These are phyloP conservation scores for Arthrocladium fulminans DNA, from an alignment of 2,329 filamentous ascomycete species.

Conservation along the genomic window DNA sequence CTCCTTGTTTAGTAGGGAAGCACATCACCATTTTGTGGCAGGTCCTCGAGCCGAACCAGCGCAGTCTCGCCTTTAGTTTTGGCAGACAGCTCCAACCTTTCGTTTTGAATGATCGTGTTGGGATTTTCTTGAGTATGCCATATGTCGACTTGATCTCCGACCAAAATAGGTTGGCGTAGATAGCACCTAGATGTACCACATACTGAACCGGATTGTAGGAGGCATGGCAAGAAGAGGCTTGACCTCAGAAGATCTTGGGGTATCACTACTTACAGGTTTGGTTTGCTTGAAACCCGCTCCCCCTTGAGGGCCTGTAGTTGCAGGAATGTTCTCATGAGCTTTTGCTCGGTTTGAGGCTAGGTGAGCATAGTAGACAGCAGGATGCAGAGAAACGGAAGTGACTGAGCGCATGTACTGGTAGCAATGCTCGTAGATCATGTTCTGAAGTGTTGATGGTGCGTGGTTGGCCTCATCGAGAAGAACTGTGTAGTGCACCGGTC, in stretches of 20 bases:
- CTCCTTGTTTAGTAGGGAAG: background rate
- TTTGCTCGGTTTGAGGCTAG: conserved; percentile 73
- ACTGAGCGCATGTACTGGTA: conserved; percentile 91
- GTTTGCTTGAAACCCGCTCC: conserved; percentile 30
- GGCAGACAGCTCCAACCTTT: conserved; percentile 24
- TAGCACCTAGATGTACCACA: conserved; percentile 33
- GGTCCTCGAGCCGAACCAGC: conserved; percentile 13
- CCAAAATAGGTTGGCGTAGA: background rate
- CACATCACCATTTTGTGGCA: background rate
- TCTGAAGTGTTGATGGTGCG: conserved; percentile 61
- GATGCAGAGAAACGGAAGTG: conserved; percentile 77
- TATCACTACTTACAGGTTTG: conserved; percentile 23
- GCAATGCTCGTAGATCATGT: conserved; percentile 87
- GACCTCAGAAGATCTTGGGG: conserved; percentile 25
- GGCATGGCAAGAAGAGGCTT: conserved; percentile 30
- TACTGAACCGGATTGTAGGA: conserved; percentile 23
- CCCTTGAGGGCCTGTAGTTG: conserved; percentile 33
- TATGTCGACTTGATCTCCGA: background rate
- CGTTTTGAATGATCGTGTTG: conserved; percentile 2
- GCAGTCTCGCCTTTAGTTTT: conserved; percentile 22
- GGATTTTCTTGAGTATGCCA: background rate
- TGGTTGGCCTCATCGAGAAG: conserved; percentile 71
- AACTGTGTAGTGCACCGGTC: conserved; percentile 87
- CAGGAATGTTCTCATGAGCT: conserved; percentile 55
- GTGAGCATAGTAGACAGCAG: conserved; percentile 93